Conservation (phyloP, 2,329 filamentous ascomycete genomes). For the Leptographium radiaticola region DNA sequence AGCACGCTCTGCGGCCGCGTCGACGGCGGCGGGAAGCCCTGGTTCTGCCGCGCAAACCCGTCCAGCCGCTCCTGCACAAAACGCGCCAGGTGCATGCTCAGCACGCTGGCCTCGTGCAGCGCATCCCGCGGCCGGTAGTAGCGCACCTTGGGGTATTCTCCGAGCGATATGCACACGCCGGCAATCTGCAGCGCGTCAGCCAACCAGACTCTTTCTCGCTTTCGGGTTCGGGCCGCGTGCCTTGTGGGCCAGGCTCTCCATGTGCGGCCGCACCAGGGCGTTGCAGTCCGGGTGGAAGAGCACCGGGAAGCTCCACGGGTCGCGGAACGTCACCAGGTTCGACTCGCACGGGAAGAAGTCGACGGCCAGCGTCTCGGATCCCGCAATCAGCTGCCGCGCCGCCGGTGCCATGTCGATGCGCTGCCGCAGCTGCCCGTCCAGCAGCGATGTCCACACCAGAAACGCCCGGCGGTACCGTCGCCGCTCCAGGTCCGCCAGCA, state of each 20-base stretch:
- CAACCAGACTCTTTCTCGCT: neutral
- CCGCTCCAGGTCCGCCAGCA: conserved; percentile 83
- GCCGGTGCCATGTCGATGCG: conserved; percentile 60
- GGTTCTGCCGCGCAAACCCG: conserved; percentile 71
- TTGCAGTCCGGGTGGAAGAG: conserved; percentile 89
- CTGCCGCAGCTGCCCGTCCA: conserved; percentile 56
- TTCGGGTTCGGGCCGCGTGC: conserved; percentile 19
- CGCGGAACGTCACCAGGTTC: conserved; percentile 78
- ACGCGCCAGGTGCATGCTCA: conserved; percentile 76
- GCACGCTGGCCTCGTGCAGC: conserved; percentile 73
- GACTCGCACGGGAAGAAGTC: conserved; percentile 88
- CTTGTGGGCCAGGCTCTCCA: conserved; percentile 80
- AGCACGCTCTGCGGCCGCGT: conserved; percentile 70
- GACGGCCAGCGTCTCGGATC: conserved; percentile 70
- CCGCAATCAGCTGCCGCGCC: conserved; percentile 61
- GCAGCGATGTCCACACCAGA: conserved; percentile 72
- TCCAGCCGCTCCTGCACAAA: conserved; percentile 91
- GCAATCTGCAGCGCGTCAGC: conserved; percentile 45
- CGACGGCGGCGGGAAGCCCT: conserved; percentile 70
- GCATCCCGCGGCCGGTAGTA: conserved; percentile 71
- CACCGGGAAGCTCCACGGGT: conserved; percentile 90
- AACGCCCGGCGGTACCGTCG: conserved; percentile 67
- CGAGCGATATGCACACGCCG: conserved; percentile 78
- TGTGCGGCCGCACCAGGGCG: conserved; percentile 64
- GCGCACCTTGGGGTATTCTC: conserved; percentile 84